These are phyloP conservation scores for Alternaria alternata DNA, from an alignment of 2,329 filamentous ascomycete species.

Conservation along the genomic window DNA sequence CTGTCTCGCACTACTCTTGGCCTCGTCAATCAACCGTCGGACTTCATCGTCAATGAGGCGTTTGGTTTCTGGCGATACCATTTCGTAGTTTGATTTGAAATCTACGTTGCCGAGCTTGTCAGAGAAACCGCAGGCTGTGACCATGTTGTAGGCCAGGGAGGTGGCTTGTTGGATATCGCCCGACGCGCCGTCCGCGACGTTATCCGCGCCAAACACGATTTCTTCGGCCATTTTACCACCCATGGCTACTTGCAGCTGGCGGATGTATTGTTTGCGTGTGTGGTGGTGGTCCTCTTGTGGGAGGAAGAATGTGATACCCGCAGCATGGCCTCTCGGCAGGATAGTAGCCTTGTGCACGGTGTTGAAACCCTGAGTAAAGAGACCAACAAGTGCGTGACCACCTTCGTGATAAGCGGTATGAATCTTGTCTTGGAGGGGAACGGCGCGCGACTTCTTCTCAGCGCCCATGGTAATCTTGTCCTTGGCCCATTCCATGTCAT, in stretches of 20 bases:
- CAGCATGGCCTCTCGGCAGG: constrained; percentile 83
- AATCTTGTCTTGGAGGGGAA: constrained; percentile 91
- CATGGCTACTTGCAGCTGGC: constrained; percentile 80
- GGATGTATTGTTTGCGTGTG: constrained; percentile 83
- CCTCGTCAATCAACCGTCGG: constrained; percentile 82
- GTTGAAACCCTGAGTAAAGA: constrained; percentile 78
- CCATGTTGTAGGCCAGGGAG: constrained; percentile 82
- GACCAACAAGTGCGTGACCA: constrained; percentile 88
- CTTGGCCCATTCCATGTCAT: constrained; percentile 95
- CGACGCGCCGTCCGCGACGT: constrained; percentile 88
- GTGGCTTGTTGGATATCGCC: constrained; percentile 85
- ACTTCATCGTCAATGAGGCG: constrained; percentile 89
- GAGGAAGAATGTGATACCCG: constrained; percentile 87
- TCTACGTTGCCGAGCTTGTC: constrained; percentile 88
- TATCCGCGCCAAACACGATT: constrained; percentile 88
- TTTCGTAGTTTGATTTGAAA: constrained; percentile 79
- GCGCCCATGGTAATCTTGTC: constrained; percentile 98
- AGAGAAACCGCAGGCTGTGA: constrained; percentile 90
- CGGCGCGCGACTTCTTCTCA: constrained; percentile 87
- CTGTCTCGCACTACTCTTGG: constrained; percentile 74
- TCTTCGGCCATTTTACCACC: constrained; percentile 92
- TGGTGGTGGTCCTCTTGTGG: constrained; percentile 87
- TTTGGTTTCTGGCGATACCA: constrained; percentile 85
- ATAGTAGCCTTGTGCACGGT: constrained; percentile 98
- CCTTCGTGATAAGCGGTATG: constrained; percentile 97